Evolutionary conservation across 352 stramenopile species (phyloP).

Genomic region (Phytopythium ostracodes): DNA sequence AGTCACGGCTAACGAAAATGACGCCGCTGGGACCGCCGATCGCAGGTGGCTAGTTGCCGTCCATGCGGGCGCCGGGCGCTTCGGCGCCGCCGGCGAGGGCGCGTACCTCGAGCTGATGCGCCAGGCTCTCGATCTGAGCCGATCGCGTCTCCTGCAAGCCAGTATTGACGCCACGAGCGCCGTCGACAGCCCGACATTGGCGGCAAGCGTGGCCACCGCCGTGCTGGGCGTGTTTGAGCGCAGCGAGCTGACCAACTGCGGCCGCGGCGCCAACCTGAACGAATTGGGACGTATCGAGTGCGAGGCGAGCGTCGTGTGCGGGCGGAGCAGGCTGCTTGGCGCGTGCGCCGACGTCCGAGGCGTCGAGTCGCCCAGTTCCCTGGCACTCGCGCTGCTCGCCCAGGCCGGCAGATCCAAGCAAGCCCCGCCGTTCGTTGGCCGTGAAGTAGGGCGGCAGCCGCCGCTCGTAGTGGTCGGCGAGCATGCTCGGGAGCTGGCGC

Average conservation of each 20-base stretch:
- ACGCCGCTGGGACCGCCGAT: not conserved
- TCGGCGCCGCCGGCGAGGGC: slow-evolving; percentile 27
- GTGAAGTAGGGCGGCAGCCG: slow-evolving; percentile 40
- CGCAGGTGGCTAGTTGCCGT: slow-evolving; percentile 55
- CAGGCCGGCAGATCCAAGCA: slow-evolving; percentile 11
- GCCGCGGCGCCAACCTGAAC: slow-evolving; percentile 1
- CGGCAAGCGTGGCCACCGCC: slow-evolving; percentile 21
- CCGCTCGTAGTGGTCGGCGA: slow-evolving; percentile 58
- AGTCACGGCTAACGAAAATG: too few species aligned
- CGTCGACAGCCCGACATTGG: slow-evolving; percentile 10
- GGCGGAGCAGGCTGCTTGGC: not conserved
- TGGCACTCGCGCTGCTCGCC: slow-evolving; percentile 40
- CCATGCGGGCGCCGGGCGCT: slow-evolving; percentile 52
- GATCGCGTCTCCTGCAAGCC: slow-evolving; percentile 2
- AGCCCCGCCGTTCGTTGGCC: slow-evolving; percentile 4
- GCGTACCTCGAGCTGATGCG: slow-evolving; percentile 41
- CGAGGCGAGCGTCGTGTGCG: slow-evolving; percentile 6
- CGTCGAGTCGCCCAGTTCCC: slow-evolving; percentile 40
- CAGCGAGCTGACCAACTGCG: slow-evolving; percentile 42
- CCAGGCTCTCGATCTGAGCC: slow-evolving; percentile 20
- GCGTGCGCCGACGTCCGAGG: slow-evolving; percentile 38
- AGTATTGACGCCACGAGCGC: not conserved
- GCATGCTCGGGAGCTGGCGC: slow-evolving; percentile 28
- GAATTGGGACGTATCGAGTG: slow-evolving; percentile 3
- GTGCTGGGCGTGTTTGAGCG: slow-evolving; percentile 48